Evolutionary conservation across 805 yeast species (phyloP), one percentile per base, ranked within the genome.

Genomic region (Wickerhamiella australiensis): DNA sequence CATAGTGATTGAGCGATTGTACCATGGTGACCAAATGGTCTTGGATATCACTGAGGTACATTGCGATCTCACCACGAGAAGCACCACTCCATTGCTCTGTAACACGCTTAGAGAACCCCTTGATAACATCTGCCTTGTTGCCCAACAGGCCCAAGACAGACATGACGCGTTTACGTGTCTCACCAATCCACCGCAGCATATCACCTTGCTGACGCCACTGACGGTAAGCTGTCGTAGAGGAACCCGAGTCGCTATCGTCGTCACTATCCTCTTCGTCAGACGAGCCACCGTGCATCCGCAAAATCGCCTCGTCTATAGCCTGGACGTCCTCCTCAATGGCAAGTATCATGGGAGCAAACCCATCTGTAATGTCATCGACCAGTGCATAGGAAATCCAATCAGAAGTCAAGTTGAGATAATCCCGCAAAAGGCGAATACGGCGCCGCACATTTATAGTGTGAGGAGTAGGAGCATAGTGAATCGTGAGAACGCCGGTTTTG

Each of bases 11-110:
- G 54, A 92, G 71, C 3, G 94, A 79, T 60, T 92, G 96, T 1
- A 88, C 94, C 98, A 92, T 92, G 0, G 98, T 92, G 21, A 92
- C 85, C 31, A 92, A 80, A 68, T 92, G 98, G 67, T 92, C 98
- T 66, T 92, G 98, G 58, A 92, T 92, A 69, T 92, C 98, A 15
- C 96, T 95, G 52, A 92, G 67, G 64, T 90, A 92, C 81, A 92
- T 80, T 3, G 92, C 94, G 59, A 92, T 90, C 60, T 90, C 97
- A 11, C 81, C 77, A 54, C 80, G 73, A 47, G 90, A 86, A 0
- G 85, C 82, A 38, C 76, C 78, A 52, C 78, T 83, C 85, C 84
- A 82, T 53, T 75, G 85, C 57, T 87, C 95, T 55, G 79, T 82
- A 62, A 92, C 86, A 52, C 96, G 70, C 62, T 92, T 92, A 44